Base-by-base conservation (phyloP, 768 basidiomycete genomes). In the Tubosaeta sp. region DNA sequence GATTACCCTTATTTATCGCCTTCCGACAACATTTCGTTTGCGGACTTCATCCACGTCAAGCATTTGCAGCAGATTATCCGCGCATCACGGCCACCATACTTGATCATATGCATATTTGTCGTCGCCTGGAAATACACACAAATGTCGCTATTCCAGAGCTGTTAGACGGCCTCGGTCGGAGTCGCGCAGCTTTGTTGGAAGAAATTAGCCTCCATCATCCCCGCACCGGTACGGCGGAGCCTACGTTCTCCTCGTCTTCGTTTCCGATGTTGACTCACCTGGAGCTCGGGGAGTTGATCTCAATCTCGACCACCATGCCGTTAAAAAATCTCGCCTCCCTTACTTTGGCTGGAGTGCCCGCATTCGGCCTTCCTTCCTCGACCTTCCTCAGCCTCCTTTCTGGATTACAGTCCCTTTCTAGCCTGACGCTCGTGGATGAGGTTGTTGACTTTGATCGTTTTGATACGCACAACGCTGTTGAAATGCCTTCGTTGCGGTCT, bases 191-290 rank as follows among this genome's bases (percentile, higher is more conserved):
- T 18, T 46, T 67, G 31, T 45, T 66, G 22, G 40, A 69, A 35
- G 57, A 69, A 50, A 25, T 66, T 16, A n/a, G 53, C 19, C 55
- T 66, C 16, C 49, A 64, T 44, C 59, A 66, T 45, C 64, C 64
- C 18, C 47, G 49, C 39, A 51, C 44, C 13, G 41, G 42, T 24
- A 13, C 29, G 24, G 35, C 16, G 45, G 54, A 56, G 18, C 51
- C 47, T 41, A 46, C 42, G 13, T 56, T 64, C 40, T 51, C 51
- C 19, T 54, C 52, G 24, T 53, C 58, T 29, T 60, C 54, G 19
- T 63, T 66, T 46, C 63, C 63, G 29, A 34, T 11, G 41, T 50
- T 64, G 54, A 43, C 35, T 3, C 64, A 51, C 38, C 36, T 64
- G 48, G 64, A 64, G 12, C 61, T 64, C 24, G 59, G 59, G 19